Evolutionary conservation across 139 green algal species (phyloP), one percentile per base, ranked within the genome.

Genomic region (Axilococcus clingmanii): DNA sequence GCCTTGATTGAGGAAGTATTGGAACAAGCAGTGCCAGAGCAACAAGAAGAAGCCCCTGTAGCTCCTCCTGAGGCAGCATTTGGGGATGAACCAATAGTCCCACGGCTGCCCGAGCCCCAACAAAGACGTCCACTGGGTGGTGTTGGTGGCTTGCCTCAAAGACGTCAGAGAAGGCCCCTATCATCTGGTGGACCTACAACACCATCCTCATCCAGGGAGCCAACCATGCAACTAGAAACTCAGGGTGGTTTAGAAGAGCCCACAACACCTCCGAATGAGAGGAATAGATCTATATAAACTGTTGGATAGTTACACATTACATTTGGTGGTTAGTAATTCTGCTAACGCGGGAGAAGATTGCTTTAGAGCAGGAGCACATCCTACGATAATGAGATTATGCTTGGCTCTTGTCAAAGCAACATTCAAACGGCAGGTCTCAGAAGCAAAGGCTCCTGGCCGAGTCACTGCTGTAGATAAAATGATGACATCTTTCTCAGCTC

Each of bases 401-500:
- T 47, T 50, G 5, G 65, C 84, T 6, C 84, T 57, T 0, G 79
- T 94, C 0, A 94, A 65, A 3, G 84, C 84, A 25, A 94, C 84
- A 48, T 89, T 89, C 16, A 94, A 64, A 11, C 84, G 72, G 17
- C 41, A 32, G 16, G 17, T 27, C 45, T 61, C 61, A 41, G 61
- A 29, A 4, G 51, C 64, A 49, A 80, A 80, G 38, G 25, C 19
- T 15, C 45, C 20, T 32, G 27, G 25, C 1, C 72, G 63, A 0
- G 68, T 79, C 7, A 82, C 57, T 11, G 75, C 71, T n/a, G 78
- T 87, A 8, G 81, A 75, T 28, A 94, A 55, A 15, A 94, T 47
- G 48, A 94, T 79, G 14, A 88, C 61, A 12, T 87, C 75, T 45
- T 82, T 82, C 52, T 94, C 84, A 23, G 76, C 74, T 16, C 83